A percentile compares a stretch with the other conserved stretches of the same genome.
Evolutionary conservation across 176 grass and related monocot species (phyloP).

Genomic region (Cenchrus americanus): DNA sequence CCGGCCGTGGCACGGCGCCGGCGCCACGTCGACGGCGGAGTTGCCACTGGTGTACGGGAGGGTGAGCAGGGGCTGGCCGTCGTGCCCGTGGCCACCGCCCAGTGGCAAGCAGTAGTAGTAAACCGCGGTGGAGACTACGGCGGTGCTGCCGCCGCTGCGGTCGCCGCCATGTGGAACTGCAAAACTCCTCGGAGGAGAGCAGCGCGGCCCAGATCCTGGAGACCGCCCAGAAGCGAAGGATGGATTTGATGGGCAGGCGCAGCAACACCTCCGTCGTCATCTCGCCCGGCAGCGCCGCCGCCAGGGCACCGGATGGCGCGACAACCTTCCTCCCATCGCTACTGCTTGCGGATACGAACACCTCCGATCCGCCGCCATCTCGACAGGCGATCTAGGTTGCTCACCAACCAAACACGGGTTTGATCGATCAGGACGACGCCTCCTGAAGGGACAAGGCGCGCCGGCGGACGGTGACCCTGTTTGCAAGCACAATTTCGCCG

Average conservation of each 20-base stretch:
- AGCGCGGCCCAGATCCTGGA: slow-evolving; percentile 18
- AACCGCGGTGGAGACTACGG: too few relatives aligned
- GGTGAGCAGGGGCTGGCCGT: too few relatives aligned
- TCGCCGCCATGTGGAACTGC: too few relatives aligned
- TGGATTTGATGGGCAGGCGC: slow-evolving; percentile 31
- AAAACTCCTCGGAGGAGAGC: slow-evolving; percentile 29
- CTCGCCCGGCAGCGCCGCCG: not conserved
- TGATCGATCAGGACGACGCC: not conserved
- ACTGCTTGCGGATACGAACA: not conserved
- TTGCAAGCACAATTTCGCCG: too few relatives aligned
- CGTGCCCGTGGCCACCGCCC: too few relatives aligned
- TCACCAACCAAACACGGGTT: not conserved
- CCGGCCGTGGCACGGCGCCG: too few relatives aligned
- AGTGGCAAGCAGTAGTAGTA: too few relatives aligned
- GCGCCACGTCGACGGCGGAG: too few relatives aligned
- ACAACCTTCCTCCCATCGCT: slow-evolving; percentile 14
- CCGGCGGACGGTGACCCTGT: too few relatives aligned
- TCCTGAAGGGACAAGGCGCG: too few relatives aligned
- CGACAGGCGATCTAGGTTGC: not conserved
- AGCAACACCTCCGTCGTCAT: slow-evolving; percentile 26
- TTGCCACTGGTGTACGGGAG: too few relatives aligned
- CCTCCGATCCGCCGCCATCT: not conserved
- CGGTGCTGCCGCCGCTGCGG: too few relatives aligned
- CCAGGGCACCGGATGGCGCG: not conserved
- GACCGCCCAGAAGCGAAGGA: slow-evolving; percentile 14